A percentile compares a stretch with the other conserved stretches of the same genome.
These are phyloP conservation scores for Kluyveromyces marxianus DNA, from an alignment of 1,139 yeast species.

Conservation along the genomic window DNA sequence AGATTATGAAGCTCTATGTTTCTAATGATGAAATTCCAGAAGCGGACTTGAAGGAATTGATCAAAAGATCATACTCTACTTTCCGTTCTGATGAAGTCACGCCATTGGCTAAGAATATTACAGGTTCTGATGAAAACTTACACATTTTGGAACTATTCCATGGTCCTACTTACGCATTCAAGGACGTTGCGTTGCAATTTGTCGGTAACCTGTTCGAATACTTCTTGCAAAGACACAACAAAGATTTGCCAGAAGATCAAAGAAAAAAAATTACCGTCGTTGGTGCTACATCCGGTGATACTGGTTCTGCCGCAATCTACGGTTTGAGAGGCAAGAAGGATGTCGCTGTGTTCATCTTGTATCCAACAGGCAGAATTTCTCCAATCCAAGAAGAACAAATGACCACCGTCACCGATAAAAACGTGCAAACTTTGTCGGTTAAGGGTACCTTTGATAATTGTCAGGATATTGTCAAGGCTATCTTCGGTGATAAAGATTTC, in stretches of 20 bases:
- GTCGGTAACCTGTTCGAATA: slow-evolving; percentile 94
- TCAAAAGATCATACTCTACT: slow-evolving; percentile 73
- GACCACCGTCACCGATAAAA: slow-evolving; percentile 93
- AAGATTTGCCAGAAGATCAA: slow-evolving; percentile 48
- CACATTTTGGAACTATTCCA: slow-evolving; percentile 89
- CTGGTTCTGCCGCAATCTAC: slow-evolving; percentile 98
- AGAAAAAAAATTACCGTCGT: slow-evolving; percentile 88
- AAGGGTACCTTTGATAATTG: slow-evolving; percentile 97
- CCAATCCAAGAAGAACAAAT: slow-evolving; percentile 98
- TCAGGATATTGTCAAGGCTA: slow-evolving; percentile 89
- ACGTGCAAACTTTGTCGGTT: slow-evolving; percentile 91
- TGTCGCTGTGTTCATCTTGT: slow-evolving; percentile 88
- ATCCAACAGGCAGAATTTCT: slow-evolving; percentile 95
- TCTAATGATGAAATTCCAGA: slow-evolving; percentile 61
- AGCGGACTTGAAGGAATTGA: slow-evolving; percentile 54
- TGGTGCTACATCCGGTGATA: slow-evolving; percentile 98
- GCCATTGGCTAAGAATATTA: slow-evolving; percentile 59
- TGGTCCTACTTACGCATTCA: slow-evolving; percentile 98
- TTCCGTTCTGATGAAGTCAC: slow-evolving; percentile 83
- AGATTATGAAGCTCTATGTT: slow-evolving; percentile 76
- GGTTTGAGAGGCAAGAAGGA: slow-evolving; percentile 96
- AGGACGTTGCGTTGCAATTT: slow-evolving; percentile 96
- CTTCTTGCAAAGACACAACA: slow-evolving; percentile 73
- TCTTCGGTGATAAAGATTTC: slow-evolving; percentile 84
- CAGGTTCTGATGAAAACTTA: slow-evolving; percentile 48